phyloP scores from a whole-genome alignment of 2,329 filamentous ascomycete genomes.

The Zasmidium angulare region DNA sequence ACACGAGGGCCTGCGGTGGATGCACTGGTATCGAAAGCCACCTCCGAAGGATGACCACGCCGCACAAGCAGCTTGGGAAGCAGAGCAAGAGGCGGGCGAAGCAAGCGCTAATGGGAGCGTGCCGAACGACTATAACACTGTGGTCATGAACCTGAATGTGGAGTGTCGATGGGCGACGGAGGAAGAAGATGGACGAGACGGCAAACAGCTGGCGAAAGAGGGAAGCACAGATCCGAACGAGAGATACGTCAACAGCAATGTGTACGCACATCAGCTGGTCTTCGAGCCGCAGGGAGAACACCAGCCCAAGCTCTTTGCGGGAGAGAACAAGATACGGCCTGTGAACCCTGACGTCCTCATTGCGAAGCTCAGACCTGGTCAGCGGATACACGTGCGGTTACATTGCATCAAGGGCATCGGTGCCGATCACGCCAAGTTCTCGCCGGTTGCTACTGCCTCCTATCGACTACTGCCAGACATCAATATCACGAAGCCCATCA shows the following conservation, averaged over 20 bases:
- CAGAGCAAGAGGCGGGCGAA: constrained; percentile 43
- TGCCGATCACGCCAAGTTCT: constrained; percentile 94
- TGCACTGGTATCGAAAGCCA: constrained; percentile 79
- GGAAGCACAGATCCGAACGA: constrained; percentile 78
- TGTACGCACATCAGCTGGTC: constrained; percentile 57
- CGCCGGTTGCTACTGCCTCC: constrained; percentile 88
- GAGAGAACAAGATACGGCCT: constrained; percentile 64
- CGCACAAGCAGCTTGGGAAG: constrained; percentile 39
- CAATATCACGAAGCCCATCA: constrained; percentile 76
- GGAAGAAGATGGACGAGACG: constrained; percentile 44
- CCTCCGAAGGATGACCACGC: constrained; percentile 57
- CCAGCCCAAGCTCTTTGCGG: constrained; percentile 66
- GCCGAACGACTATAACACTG: constrained; percentile 79
- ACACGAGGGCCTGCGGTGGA: constrained; percentile 73
- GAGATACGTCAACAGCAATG: constrained; percentile 79
- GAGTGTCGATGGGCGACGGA: constrained; percentile 73
- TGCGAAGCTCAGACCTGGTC: constrained; percentile 88
- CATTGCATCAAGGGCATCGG: constrained; percentile 95
- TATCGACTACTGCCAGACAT: constrained; percentile 91
- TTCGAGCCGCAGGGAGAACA: constrained; percentile 72
- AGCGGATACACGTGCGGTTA: constrained; percentile 81
- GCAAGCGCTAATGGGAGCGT: constrained; percentile 43
- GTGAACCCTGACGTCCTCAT: constrained; percentile 91
- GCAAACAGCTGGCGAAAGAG: constrained; percentile 56
- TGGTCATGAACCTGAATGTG: constrained; percentile 73